Conservation (phyloP, 1,284 basidiomycete genomes). For the Macrocystidia cucumis region DNA sequence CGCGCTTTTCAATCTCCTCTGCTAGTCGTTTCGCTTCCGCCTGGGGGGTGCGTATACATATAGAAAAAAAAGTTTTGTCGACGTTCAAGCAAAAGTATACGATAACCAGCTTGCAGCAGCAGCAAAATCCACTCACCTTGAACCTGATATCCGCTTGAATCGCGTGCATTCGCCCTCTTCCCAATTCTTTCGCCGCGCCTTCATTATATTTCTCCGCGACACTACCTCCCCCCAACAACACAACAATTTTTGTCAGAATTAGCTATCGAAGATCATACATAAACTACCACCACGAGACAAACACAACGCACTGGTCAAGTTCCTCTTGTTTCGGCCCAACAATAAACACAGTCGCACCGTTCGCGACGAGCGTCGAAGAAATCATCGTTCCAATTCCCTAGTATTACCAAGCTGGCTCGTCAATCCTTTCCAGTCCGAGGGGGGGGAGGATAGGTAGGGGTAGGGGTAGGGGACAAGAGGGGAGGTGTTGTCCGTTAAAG, state of each 20-base stretch:
- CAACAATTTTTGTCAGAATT: neutral
- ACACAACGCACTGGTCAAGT: constrained; percentile 25
- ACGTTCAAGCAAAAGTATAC: no score
- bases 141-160: constrained; percentile 36
- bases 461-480: no score
- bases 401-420: neutral
- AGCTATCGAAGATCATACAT: neutral
- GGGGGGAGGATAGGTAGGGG: no score
- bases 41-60: constrained; percentile 15
- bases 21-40: constrained; percentile 38
- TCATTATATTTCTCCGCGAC: constrained; percentile 30
- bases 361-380: constrained; percentile 35
- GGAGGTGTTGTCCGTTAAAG: no score
- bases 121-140: constrained; percentile 23
- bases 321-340: constrained; percentile 35
- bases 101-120: neutral
- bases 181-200: constrained; percentile 21
- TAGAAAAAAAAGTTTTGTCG: neutral
- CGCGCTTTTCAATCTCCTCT: constrained; percentile 29
- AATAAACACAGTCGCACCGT: constrained; percentile 42
- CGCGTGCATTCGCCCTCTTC: constrained; percentile 30
- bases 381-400: constrained; percentile 46
- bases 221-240: constrained; percentile 17
- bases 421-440: neutral
- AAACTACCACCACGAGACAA: neutral